Base-by-base conservation (phyloP, 1,284 basidiomycete species). In the Ustilago curta region DNA sequence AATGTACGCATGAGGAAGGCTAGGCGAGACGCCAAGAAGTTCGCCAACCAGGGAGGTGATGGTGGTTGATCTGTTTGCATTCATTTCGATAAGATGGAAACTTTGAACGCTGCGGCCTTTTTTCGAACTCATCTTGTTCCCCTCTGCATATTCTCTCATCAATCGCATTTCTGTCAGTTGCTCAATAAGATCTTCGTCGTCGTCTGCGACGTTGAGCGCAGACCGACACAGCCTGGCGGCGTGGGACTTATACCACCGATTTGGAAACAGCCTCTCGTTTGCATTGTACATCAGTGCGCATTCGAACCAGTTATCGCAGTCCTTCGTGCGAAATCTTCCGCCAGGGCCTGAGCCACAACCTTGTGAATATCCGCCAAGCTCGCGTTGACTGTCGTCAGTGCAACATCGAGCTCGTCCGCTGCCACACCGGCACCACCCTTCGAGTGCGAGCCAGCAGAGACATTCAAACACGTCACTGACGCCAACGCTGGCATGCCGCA, bases 401-500 rank as follows among this genome's bases (percentile, higher is more conserved):
- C 73, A 8, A 59, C 32, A 23, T 68, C 72, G 32, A 75, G 45
- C 3, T 12, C 18, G 44, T 62, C 50, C 23, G 59, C 51, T 0
- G 48, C 59, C 3, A 75, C 59, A 5, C 63, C 67, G 14, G 72
- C 59, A 37, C 8, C 11, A 40, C 18, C 45, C 23, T 8, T 8
- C 23, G 27, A 29, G 9, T 6, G 23, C 29, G 68, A 68, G 0
- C 59, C 72, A 11, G 73, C 59, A 1, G 60, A 58, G 32, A 76
- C 52, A 16, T 69, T 64, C 43, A 76, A 56, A 29, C 73, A 76
- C 2, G 94, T 95, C 12, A 95, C 87, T 11, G 89, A 91, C n/a
- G 89, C 90, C n/a, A 98, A 87, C 0, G 95, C 95, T 52, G 96
- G 95, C 88, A 98, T 90, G 67, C 90, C 92, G 0, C 93, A 90